phyloP scores from a whole-genome alignment of 176 grass and related monocot genomes.

The sorghum (Sorghum bicolor) region Sorghum_bicolor_NCBIv3 NC_012876.2:59136001-59136500 shows the following conservation, averaged over 20 bases:
- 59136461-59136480: not conserved
- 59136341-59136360: not conserved
- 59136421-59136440: not conserved
- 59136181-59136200: conserved; percentile 90
- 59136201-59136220: conserved; percentile 73
- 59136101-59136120: conserved; percentile 81
- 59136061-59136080: conserved; percentile 85
- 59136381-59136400: not conserved
- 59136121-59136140: conserved; percentile 77
- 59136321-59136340: not conserved
- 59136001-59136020: conserved; percentile 14
- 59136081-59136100: conserved; percentile 70
- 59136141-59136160: conserved; percentile 76
- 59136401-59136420: not conserved
- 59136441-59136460: not conserved
- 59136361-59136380: not conserved
- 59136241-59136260: not conserved
- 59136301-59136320: not conserved
- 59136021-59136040: not conserved
- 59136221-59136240: conserved; percentile 63
- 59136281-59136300: not conserved
- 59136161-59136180: conserved; percentile 96
- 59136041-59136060: conserved; percentile 80
- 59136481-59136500: not conserved
- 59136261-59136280: not conserved